phyloP scores from a whole-genome alignment of 208 protist species.

The Acanthamoeba healyi region DNA sequence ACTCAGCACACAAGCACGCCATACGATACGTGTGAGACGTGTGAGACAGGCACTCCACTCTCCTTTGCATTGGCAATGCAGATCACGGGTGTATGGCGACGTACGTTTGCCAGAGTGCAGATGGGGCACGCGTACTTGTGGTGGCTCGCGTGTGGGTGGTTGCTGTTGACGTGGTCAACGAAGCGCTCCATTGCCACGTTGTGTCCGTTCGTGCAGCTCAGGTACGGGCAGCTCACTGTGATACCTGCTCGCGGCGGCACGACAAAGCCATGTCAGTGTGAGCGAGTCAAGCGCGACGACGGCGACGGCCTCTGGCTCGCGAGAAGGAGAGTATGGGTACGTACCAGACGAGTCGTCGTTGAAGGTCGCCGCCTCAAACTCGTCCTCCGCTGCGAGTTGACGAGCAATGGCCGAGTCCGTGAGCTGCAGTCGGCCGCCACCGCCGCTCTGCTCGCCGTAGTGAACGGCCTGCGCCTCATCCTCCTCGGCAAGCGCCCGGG shows the following conservation, averaged over 20 bases:
- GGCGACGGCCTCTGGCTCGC: too few relatives aligned
- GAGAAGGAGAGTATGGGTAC: not conserved
- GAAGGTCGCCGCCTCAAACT: not conserved
- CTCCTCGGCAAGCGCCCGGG: not conserved
- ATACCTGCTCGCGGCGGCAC: not conserved
- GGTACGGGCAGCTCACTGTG: constrained; percentile 11
- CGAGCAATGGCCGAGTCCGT: not conserved
- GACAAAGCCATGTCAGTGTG: not conserved
- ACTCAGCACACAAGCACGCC: not conserved
- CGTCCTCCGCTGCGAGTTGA: not conserved
- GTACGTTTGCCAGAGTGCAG: not conserved
- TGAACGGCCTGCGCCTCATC: not conserved
- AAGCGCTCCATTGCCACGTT: not conserved
- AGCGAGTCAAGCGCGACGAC: not conserved
- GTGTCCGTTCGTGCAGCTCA: not conserved
- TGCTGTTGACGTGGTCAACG: not conserved
- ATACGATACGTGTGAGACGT: not conserved
- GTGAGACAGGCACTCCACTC: too few relatives aligned
- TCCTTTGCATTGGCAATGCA: too few relatives aligned
- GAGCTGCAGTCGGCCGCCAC: not conserved
- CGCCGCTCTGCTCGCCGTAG: too few relatives aligned
- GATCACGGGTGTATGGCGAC: not conserved
- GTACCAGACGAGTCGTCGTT: not conserved
- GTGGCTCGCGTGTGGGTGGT: not conserved
- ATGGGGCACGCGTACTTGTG: constrained; percentile 4